These are phyloP conservation scores for Tricholoma furcatifolium DNA, from an alignment of 768 basidiomycete genomes.

Conservation along the genomic window DNA sequence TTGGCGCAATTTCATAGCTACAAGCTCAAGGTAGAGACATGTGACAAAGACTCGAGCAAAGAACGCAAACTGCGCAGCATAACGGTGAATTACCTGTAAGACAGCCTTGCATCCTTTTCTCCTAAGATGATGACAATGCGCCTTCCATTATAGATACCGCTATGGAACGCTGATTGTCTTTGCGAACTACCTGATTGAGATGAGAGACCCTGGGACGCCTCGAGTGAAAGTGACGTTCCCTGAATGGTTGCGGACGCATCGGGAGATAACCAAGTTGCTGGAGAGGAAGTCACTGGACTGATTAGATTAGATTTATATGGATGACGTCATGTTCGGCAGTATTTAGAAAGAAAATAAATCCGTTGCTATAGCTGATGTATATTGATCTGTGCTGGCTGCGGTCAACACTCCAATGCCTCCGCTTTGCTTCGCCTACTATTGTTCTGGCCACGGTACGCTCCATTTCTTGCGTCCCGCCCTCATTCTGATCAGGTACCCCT, in stretches of 20 bases:
- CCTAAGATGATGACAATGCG: not conserved
- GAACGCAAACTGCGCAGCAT: slow-evolving; percentile 70
- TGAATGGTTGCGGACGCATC: slow-evolving; percentile 76
- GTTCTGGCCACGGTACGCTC: slow-evolving; percentile 68
- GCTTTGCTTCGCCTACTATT: slow-evolving; percentile 62
- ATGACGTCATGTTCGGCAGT: not conserved
- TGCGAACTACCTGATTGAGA: slow-evolving; percentile 91
- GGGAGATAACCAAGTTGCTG: slow-evolving; percentile 80
- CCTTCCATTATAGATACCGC: slow-evolving; percentile 54
- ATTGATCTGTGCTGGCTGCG: slow-evolving; percentile 3
- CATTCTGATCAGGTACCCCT: not conserved
- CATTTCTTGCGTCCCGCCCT: not conserved
- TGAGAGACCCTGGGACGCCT: slow-evolving; percentile 29
- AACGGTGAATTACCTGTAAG: slow-evolving; percentile 86
- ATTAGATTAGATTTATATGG: slow-evolving; percentile 22
- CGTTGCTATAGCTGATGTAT: not conserved
- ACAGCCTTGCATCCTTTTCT: too few relatives aligned
- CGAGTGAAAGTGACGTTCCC: slow-evolving; percentile 59
- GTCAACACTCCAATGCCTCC: slow-evolving; percentile 19
- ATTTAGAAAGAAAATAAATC: not conserved
- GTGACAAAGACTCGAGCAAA: slow-evolving; percentile 76
- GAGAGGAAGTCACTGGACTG: slow-evolving; percentile 68
- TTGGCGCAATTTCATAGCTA: slow-evolving; percentile 50
- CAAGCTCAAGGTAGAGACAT: slow-evolving; percentile 86
- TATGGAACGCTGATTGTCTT: slow-evolving; percentile 94